Base-by-base conservation (phyloP, 176 grass and related monocot species). In the Luzula sylvatica region DNA sequence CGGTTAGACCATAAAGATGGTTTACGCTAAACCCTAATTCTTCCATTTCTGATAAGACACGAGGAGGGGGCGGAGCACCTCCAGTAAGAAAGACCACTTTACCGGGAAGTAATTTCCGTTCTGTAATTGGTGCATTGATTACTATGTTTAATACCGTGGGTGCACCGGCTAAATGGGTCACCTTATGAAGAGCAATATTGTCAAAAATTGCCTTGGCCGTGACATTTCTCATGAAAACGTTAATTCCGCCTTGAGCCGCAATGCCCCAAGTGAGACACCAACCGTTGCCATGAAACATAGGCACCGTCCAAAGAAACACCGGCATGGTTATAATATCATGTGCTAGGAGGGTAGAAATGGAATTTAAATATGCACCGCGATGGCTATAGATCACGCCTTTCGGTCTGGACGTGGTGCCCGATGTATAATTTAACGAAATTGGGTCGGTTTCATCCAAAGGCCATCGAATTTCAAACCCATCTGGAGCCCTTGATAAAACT, bases 201-300 rank as follows among this genome's bases (percentile, higher is more conserved):
- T 75, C 67, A 68, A 83, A 89, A 43, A 83, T 38, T 12, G 9
- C 16, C 29, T 9, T 42, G 0, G 79, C 75, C 5, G 15, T 26
- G n/a, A 69, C 24, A 50, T 65, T 60, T 13, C 65, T 3, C 23
- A 82, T 47, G 69, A 67, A 82, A 3, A 87, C 42, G 42, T 65
- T 87, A 15, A 68, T 74, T 50, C 83, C 83, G 13, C 83, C 78
- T 65, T 57, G 73, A 15, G 67, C 72, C 13, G 78, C 78, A 8
- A 71, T 68, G 30, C 5, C 83, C 78, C 83, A 87, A 15, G 61
- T 41, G 68, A 82, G 70, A 47, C 73, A 61, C 83, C 83, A 87
- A 0, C 83, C 83, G 48, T 87, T 82, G 78, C 83, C 73, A 74
- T 87, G 83, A 59, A 77, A 87, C 68, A 87, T 78, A 14, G 83